phyloP scores from a whole-genome alignment of 2,329 filamentous ascomycete species.

The Aspergillus sp. region DNA sequence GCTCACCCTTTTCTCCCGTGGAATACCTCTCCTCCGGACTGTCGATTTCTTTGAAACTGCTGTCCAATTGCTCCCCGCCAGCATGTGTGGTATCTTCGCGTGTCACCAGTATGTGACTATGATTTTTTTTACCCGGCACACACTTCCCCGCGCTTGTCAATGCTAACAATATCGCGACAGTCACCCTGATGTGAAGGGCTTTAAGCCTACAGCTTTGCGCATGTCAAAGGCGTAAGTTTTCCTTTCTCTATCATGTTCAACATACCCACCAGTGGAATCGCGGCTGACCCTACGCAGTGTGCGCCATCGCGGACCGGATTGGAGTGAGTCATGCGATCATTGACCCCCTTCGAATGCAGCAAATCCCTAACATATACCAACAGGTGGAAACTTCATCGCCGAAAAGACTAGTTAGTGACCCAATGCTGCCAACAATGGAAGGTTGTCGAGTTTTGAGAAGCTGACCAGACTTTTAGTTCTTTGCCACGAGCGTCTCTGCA shows the following conservation, averaged over 20 bases:
- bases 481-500: conserved; percentile 94
- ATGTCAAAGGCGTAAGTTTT: conserved; percentile 85
- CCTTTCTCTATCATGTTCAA: background rate
- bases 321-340: conserved; percentile 68
- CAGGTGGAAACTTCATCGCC: conserved; percentile 82
- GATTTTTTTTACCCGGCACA: conserved; percentile 1
- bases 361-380: conserved; percentile 23
- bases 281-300: conserved; percentile 60
- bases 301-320: conserved; percentile 95
- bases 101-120: conserved; percentile 74
- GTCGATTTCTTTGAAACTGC: conserved; percentile 13
- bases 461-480: conserved; percentile 62
- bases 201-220: conserved; percentile 91
- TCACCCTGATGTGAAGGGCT: conserved; percentile 91
- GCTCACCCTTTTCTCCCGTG: conserved; percentile 22
- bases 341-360: conserved; percentile 9
- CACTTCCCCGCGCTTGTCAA: conserved; percentile 2
- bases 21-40: conserved; percentile 16
- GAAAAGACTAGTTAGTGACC: conserved; percentile 80
- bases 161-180: conserved; percentile 37
- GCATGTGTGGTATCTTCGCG: conserved; percentile 96
- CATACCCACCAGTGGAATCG: conserved; percentile 3
- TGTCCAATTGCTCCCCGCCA: conserved; percentile 40
- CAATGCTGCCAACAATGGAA: background rate
- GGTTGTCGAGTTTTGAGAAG: background rate